Evolutionary conservation across 345 rosid genomes (phyloP), one percentile per base, ranked within the genome.

Genomic region (Garcia nutans): DNA sequence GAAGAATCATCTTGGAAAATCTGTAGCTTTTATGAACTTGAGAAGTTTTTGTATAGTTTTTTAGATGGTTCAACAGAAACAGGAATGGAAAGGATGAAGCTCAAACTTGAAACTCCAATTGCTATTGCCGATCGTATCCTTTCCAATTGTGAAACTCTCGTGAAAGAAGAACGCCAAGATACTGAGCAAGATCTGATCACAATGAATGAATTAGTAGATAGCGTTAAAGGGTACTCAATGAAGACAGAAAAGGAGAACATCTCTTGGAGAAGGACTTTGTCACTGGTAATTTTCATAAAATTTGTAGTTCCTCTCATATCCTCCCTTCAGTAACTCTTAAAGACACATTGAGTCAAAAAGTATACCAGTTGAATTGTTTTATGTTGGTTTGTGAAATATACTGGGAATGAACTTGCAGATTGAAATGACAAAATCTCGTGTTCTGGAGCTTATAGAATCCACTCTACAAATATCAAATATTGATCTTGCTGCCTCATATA

Each of bases 31-130:
- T 68, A 80, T 28, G 86, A 88, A 79, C 85, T 93, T 28, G 94
- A 95, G 73, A 83, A 82, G 68, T 95, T 87, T 84, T 72, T 95
- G 70, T 87, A 91, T 77, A 88, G 92, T 76, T 91, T 95, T 80
- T 74, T 95, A 78, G 99, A 95, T 84, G 90, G 93, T 77, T 86
- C 99, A 79, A 86, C 97, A 42, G 79, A 80, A 63, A 80, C 69
- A 5, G 98, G 98, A 57, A 86, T 84, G 91, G 97, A 96, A 79
- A 89, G 99, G 83, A 87, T 90, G 82, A 89, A 81, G 86, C 98
- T 96, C 82, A 96, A 93, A 86, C 92, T 96, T 74, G 97, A 89
- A 89, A 96, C 97, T 42, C 97, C 98, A 24, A 85, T 89, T 76
- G 85, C 85, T 44, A 92, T 93, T 83, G 94, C 98, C 11, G 94